A percentile compares a stretch with the other conserved stretches of the same genome.
These are phyloP conservation scores for Theobroma grandiflorum DNA, from an alignment of 441 rosid species.

Conservation along the genomic window DNA sequence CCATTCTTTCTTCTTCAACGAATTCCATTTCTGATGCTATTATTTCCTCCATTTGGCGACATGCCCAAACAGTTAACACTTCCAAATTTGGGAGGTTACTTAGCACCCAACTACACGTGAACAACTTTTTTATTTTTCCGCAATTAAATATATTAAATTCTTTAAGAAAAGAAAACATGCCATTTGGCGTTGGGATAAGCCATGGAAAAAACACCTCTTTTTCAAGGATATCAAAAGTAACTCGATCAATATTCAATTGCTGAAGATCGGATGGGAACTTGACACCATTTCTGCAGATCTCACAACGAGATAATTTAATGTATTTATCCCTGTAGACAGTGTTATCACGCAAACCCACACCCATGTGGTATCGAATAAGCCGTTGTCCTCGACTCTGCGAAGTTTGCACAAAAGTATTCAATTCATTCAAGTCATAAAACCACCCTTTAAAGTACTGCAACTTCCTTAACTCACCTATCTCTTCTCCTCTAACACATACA, in stretches of 20 bases:
- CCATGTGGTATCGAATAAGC: background rate
- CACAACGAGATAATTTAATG: background rate
- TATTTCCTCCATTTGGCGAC: conserved; percentile 26
- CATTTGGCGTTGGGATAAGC: too few species aligned
- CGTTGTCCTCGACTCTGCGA: background rate
- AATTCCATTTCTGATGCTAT: background rate
- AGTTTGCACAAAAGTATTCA: background rate
- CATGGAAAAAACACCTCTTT: background rate
- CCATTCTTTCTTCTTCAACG: background rate
- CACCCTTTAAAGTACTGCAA: background rate
- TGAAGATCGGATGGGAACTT: too few species aligned
- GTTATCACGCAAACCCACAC: too few species aligned
- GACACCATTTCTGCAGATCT: too few species aligned
- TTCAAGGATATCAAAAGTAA: background rate
- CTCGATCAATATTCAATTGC: background rate
- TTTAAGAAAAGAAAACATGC: too few species aligned
- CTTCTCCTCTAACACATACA: background rate
- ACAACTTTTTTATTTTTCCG: conserved; percentile 17
- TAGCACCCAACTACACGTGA: background rate
- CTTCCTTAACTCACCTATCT: background rate
- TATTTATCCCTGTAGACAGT: background rate
- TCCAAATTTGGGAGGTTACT: conserved; percentile 17
- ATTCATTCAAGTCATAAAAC: background rate
- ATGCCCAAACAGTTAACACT: background rate
- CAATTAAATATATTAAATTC: too few species aligned